Base-by-base conservation (phyloP, 345 rosid species). In the Lagerstroemia speciosa region DNA sequence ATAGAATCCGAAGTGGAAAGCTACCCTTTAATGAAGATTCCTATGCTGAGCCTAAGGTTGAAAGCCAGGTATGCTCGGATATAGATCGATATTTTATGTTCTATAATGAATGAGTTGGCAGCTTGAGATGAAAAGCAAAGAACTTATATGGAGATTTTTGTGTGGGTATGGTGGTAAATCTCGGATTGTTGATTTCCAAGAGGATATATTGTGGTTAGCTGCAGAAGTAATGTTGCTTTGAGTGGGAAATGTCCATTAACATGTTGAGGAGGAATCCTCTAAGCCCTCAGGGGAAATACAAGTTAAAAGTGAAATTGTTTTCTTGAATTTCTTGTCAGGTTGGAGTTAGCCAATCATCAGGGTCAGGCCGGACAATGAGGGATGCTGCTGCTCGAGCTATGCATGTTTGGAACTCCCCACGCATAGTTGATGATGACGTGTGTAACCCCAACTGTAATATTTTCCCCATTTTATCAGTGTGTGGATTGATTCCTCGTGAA, bases 301-400 rank as follows among this genome's bases (percentile, higher is more conserved):
- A 24, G 61, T 26, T 8, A 26, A 19, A 53, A 22, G n/a, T 10
- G 33, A 29, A 58, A 26, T 11, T 12, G 6, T 58, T 2, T 58
- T 27, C 33, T 48, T 58, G 32, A 58, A 26, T 58, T 6, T 58
- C 33, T 58, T 58, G 11, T 73, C 81, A 83, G 86, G 79, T 71
- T 17, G 78, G 69, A 62, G 62, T 69, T 34, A 74, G 63, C 67
- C 90, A 79, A 73, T 69, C 77, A 46, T 55, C 82, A 61, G 86
- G 83, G 24, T 83, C 89, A 20, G 90, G 90, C 63, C 75, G 93
- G 72, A 83, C 85, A 60, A 71, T 85, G 71, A 81, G 88, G 72
- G 90, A 85, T 79, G 87, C 93, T 71, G 90, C 90, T 68, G 83
- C 90, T 67, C 87, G 93, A 66, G 93, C 90, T 62, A 88, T 85